Evolutionary conservation across 805 yeast genomes (phyloP).

Genomic region (Monosporozyma unispora): DNA sequence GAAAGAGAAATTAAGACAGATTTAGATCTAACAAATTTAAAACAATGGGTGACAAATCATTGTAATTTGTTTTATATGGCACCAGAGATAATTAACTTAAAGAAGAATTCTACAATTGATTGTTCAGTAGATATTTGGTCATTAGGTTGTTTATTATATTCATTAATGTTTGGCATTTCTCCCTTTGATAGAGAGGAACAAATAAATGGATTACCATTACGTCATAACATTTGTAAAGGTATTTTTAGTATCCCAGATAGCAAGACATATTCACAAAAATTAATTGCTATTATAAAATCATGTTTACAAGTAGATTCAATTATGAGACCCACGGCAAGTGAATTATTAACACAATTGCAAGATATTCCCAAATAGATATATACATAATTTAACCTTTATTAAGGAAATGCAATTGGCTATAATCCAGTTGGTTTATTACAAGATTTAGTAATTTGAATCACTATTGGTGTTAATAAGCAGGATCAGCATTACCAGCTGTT

Average conservation of each 20-base stretch:
- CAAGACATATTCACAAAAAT: constrained; percentile 40
- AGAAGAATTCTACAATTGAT: constrained; percentile 52
- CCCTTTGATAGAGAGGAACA: constrained; percentile 83
- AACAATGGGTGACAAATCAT: constrained; percentile 66
- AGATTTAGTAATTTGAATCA: too few relatives aligned
- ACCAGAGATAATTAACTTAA: constrained; percentile 79
- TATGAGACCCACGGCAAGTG: constrained; percentile 56
- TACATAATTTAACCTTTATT: background rate
- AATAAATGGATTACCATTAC: constrained; percentile 73
- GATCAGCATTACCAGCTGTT: too few relatives aligned
- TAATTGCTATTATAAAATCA: constrained; percentile 45
- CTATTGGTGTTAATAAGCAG: too few relatives aligned
- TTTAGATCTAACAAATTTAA: constrained; percentile 64
- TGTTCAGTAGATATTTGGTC: constrained; percentile 80
- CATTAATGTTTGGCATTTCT: constrained; percentile 66
- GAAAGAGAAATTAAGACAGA: constrained; percentile 45
- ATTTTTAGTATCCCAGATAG: constrained; percentile 37
- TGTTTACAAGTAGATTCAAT: constrained; percentile 59
- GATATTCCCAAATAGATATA: constrained; percentile 1
- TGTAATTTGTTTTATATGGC: constrained; percentile 84
- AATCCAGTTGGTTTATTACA: too few relatives aligned
- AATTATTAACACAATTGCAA: constrained; percentile 41
- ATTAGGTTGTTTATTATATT: constrained; percentile 74
- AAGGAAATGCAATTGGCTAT: too few relatives aligned
- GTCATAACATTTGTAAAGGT: constrained; percentile 65